These are phyloP conservation scores for Aspergillus bridgeri DNA, from an alignment of 495 filamentous ascomycete species.

Conservation along the genomic window DNA sequence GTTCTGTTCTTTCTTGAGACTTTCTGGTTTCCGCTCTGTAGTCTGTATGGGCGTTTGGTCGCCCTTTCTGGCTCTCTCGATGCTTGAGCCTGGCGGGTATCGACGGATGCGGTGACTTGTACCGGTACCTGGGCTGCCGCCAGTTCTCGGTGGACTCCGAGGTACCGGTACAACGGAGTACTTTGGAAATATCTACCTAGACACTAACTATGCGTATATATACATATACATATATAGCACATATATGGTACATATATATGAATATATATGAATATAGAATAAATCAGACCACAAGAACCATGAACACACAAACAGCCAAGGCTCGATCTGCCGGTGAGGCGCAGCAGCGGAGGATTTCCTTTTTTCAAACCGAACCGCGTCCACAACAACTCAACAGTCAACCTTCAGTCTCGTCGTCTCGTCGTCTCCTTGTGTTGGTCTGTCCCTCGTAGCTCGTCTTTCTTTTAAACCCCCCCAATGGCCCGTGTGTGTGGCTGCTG, in stretches of 20 bases:
- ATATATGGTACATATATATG: too few relatives aligned
- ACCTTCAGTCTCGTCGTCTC: slow-evolving; percentile 4
- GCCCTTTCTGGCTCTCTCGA: too few relatives aligned
- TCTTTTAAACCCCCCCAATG: not conserved
- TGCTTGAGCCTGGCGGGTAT: too few relatives aligned
- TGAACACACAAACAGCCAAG: not conserved
- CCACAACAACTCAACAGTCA: slow-evolving; percentile 9
- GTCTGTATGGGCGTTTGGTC: too few relatives aligned
- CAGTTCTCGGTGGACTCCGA: not conserved
- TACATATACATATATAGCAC: too few relatives aligned
- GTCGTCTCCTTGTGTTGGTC: not conserved
- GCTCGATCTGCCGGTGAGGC: slow-evolving; percentile 7
- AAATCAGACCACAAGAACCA: too few relatives aligned
- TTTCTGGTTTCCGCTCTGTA: too few relatives aligned
- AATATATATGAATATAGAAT: too few relatives aligned
- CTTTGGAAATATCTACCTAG: too few relatives aligned
- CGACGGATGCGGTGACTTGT: not conserved
- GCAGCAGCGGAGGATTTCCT: slow-evolving; percentile 4
- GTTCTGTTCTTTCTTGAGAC: not conserved
- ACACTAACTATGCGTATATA: too few relatives aligned
- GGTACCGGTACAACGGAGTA: not conserved
- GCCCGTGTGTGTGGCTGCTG: too few relatives aligned
- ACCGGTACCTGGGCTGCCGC: not conserved
- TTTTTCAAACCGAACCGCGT: not conserved
- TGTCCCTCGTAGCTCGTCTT: not conserved